Percentiles rank a stretch among this genome's conserved stretches.
phyloP scores from a whole-genome alignment of 495 filamentous ascomycete species.

The Margaritispora aquatica region DNA sequence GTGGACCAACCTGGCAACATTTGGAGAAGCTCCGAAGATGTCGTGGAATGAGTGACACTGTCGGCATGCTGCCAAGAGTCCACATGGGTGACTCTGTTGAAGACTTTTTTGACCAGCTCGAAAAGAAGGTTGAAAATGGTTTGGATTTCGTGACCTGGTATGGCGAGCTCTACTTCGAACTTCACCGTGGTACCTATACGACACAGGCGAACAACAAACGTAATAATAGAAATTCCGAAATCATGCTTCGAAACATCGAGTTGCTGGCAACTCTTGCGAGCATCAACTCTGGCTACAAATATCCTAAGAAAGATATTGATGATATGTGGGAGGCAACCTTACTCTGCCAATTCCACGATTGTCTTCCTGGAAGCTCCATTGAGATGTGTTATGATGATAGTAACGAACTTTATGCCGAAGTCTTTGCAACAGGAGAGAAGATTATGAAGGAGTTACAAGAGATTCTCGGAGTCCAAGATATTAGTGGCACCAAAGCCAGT shows the following conservation, averaged over 20 bases:
- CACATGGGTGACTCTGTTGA: slow-evolving; percentile 93
- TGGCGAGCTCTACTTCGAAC: slow-evolving; percentile 94
- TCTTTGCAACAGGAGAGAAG: slow-evolving; percentile 71
- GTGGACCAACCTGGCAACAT: slow-evolving; percentile 89
- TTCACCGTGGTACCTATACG: slow-evolving; percentile 94
- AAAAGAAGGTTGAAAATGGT: slow-evolving; percentile 63
- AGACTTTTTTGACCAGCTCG: slow-evolving; percentile 83
- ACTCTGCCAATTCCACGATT: slow-evolving; percentile 96
- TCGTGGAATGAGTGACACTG: slow-evolving; percentile 84
- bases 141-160: slow-evolving; percentile 92
- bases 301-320: slow-evolving; percentile 87
- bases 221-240: slow-evolving; percentile 83
- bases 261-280: slow-evolving; percentile 82
- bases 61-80: slow-evolving; percentile 76
- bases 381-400: slow-evolving; percentile 97
- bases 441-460: slow-evolving; percentile 63
- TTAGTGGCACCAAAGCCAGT: slow-evolving; percentile 26
- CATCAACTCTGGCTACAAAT: slow-evolving; percentile 67
- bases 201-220: slow-evolving; percentile 96
- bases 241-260: slow-evolving; percentile 80
- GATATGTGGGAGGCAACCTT: slow-evolving; percentile 85
- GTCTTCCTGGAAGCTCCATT: slow-evolving; percentile 89
- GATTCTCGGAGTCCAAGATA: slow-evolving; percentile 53
- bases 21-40: slow-evolving; percentile 94
- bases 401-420: slow-evolving; percentile 72